These are phyloP conservation scores for Sphaerulina musiva DNA, from an alignment of 2,329 filamentous ascomycete genomes.

Conservation along the genomic window DNA sequence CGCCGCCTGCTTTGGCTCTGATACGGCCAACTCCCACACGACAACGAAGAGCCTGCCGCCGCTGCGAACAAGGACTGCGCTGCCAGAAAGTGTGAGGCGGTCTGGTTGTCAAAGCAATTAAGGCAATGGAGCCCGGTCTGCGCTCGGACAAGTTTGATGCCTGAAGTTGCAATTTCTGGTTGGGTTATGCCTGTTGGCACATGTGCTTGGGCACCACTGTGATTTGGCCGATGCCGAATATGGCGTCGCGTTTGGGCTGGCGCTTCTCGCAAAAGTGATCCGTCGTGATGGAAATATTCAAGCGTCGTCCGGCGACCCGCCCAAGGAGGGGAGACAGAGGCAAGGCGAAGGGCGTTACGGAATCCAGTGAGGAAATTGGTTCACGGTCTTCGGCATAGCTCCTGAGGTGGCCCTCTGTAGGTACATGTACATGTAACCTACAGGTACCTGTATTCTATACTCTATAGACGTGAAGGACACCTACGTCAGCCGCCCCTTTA, in stretches of 20 bases:
- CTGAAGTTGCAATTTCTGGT: conserved; percentile 3
- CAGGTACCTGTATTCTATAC: background rate
- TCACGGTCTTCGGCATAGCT: background rate
- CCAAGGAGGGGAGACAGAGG: background rate
- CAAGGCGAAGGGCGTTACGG: background rate
- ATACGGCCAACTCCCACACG: conserved; percentile 2
- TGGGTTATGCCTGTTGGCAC: conserved; percentile 2
- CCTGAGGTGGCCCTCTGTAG: background rate
- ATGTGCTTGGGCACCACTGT: conserved; percentile 1
- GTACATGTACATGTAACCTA: too few species aligned
- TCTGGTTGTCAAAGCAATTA: background rate
- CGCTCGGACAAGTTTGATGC: conserved; percentile 5
- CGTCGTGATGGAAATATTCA: background rate
- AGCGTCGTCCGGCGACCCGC: background rate
- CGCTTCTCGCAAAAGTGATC: background rate
- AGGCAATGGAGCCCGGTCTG: conserved; percentile 2
- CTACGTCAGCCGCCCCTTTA: background rate
- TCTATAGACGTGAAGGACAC: background rate
- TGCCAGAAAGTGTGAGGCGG: conserved; percentile 1
- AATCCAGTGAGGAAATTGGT: background rate
- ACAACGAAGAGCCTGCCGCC: background rate
- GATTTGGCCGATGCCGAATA: background rate
- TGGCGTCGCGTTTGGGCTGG: background rate
- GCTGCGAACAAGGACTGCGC: conserved; percentile 4
- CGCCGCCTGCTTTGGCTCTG: conserved; percentile 2